Evolutionary conservation across 495 filamentous ascomycete genomes (phyloP).

Genomic region (Aspergillus nidulans): DNA sequence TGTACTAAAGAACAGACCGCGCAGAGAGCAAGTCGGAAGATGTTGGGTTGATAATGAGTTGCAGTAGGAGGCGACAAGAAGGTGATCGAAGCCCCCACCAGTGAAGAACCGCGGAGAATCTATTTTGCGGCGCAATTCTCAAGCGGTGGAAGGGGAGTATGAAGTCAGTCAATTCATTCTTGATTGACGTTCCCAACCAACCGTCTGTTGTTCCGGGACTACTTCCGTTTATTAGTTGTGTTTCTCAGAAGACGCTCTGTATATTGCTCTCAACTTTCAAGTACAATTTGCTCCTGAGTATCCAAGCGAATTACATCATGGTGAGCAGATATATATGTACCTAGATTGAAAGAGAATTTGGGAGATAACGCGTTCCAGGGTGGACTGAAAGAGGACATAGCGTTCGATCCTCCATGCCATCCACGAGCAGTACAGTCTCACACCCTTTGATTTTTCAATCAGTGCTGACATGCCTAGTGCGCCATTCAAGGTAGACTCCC

Average conservation of each 20-base stretch:
- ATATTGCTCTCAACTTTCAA: not conserved
- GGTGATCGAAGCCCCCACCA: conserved; percentile 22
- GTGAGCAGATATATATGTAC: conserved; percentile 20
- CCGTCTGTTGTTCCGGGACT: not conserved
- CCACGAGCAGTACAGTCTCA: conserved; percentile 67
- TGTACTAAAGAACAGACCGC: no score
- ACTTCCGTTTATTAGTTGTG: not conserved
- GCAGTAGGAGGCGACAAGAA: conserved; percentile 13
- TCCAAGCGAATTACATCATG: conserved; percentile 45
- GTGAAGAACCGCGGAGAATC: conserved; percentile 35
- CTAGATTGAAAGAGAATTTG: not conserved
- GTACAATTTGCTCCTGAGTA: not conserved
- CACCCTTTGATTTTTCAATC: conserved; percentile 22
- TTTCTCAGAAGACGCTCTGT: not conserved
- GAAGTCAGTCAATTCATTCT: not conserved
- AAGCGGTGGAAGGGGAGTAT: not conserved
- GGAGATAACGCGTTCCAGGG: conserved; percentile 28
- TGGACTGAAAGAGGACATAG: conserved; percentile 64
- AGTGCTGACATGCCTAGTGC: conserved; percentile 50
- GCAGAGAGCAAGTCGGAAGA: conserved; percentile 7
- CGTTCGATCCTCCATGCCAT: conserved; percentile 77
- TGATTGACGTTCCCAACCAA: not conserved
- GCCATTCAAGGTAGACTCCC: conserved; percentile 74
- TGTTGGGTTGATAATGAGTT: conserved; percentile 7
- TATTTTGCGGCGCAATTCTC: conserved; percentile 32